Evolutionary conservation across 1,284 basidiomycete genomes (phyloP).

Genomic region (Microbotryomycetes sp.): DNA sequence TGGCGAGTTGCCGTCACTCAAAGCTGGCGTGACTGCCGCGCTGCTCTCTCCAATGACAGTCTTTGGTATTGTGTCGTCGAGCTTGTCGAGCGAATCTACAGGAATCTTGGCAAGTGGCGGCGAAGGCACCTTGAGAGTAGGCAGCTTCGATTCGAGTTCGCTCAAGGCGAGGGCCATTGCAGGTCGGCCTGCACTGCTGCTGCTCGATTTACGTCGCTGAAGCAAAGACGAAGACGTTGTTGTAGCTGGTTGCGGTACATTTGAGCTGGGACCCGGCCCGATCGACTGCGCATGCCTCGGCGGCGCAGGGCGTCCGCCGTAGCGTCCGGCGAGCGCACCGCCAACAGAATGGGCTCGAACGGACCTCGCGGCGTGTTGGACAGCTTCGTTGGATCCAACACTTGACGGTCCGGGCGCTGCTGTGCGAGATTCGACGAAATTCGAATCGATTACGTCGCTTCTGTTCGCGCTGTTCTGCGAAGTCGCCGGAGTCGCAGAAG

Average conservation of each 20-base stretch:
- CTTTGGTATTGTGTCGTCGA: not conserved
- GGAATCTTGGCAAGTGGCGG: not conserved
- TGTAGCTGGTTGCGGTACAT: not conserved
- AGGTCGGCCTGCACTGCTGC: not conserved
- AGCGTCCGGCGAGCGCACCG: no score
- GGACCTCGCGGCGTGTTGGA: not conserved
- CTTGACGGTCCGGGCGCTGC: no score
- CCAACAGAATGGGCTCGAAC: not conserved
- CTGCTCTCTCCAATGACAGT: not conserved
- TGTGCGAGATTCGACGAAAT: not conserved
- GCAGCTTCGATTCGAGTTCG: not conserved
- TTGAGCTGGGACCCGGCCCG: not conserved
- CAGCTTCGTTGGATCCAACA: no score
- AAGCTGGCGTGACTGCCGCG: not conserved
- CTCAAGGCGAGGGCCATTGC: not conserved
- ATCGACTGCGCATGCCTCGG: not conserved
- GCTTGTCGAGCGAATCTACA: not conserved
- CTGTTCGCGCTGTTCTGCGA: not conserved
- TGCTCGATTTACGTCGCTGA: not conserved
- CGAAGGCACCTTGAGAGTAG: not conserved
- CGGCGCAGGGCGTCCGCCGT: no score
- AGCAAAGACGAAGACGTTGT: not conserved
- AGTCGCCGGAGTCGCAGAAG: not conserved
- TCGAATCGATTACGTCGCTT: not conserved
- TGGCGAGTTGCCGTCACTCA: not conserved